A percentile compares a stretch with the other conserved stretches of the same genome.
Evolutionary conservation across 2,329 filamentous ascomycete species (phyloP).

Genomic region (Esteya vermicola): DNA sequence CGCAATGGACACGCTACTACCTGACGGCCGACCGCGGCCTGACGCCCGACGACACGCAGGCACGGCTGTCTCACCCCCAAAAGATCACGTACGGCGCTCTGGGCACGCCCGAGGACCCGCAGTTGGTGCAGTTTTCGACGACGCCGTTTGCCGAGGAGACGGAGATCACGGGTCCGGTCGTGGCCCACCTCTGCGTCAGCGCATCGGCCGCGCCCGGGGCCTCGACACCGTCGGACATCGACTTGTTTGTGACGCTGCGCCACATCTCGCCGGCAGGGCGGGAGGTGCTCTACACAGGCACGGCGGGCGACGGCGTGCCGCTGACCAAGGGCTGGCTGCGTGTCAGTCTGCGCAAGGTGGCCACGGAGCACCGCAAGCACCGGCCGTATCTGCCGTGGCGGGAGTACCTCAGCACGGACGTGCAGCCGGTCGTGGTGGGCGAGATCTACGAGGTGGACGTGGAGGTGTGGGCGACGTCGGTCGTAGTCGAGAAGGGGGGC

Average conservation of each 20-base stretch:
- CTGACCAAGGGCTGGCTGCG: constrained; percentile 52
- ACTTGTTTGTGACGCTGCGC: constrained; percentile 48
- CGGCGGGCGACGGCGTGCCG: constrained; percentile 48
- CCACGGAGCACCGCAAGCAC: constrained; percentile 34
- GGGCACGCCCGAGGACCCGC: constrained; percentile 35
- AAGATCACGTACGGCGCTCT: constrained; percentile 42
- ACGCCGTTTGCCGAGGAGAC: constrained; percentile 45
- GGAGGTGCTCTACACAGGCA: constrained; percentile 51
- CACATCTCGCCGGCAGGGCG: constrained; percentile 38
- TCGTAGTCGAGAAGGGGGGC: constrained; percentile 33
- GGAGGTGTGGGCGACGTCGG: constrained; percentile 52
- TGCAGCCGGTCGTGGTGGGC: constrained; percentile 35
- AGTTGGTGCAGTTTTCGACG: constrained; percentile 40
- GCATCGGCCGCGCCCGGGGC: constrained; percentile 41
- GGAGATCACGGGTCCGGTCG: constrained; percentile 55
- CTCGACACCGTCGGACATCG: constrained; percentile 34
- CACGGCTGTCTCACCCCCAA: not conserved
- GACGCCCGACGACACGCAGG: constrained; percentile 17
- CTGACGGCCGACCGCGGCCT: constrained; percentile 34
- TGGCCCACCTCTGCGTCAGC: constrained; percentile 40
- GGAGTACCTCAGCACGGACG: constrained; percentile 43
- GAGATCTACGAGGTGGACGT: constrained; percentile 46
- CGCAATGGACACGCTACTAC: constrained; percentile 47
- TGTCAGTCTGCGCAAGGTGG: constrained; percentile 38
- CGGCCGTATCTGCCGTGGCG: constrained; percentile 39